Evolutionary conservation across 2,329 filamentous ascomycete species (phyloP), one percentile per base, ranked within the genome.

Genomic region (Calcarisporium arbuscula): DNA sequence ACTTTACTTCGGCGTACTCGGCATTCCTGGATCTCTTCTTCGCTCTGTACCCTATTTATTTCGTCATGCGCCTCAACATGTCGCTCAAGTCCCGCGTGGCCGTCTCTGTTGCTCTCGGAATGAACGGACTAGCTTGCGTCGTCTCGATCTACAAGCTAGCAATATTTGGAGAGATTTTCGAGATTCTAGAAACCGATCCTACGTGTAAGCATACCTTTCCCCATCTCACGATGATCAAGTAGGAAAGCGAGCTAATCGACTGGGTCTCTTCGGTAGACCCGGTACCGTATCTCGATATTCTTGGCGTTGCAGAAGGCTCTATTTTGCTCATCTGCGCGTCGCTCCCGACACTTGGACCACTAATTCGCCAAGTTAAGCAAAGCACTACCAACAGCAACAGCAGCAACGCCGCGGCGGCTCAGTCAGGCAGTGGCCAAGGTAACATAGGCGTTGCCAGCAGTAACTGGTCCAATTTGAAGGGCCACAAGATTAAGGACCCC

Each of bases 1-100:
- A 50, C 27, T 49, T 47, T 10, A 49, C 49, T 2, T 51, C 49
- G n/a, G 46, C 45, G 1, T 48, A 45, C 25, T 51, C 49, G 16
- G 48, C 49, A 3, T 51, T 50, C 19, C 42, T 51, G 17, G 47
- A 51, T 26, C 36, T 48, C 0, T 51, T 51, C 40, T 60, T 41
- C 21, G 49, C 49, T 3, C 14, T 50, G 3, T 51, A 51, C 9
- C 48, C 49, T 5, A 44, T 51, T 2, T 46, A 44, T 1, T 52
- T 52, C 10, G 42, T 52, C 6, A 51, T 50, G 49, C 41, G 36
- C 9, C 38, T 51, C 8, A 51, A 51, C 14, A 52, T 52, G 49
- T 40, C 48, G 2, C 37, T 50, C 5, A 49, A 42, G 22, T 44
- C 41, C 14, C 41, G 48, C 3, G 28, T 51, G 25, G 33, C 46